phyloP scores from a whole-genome alignment of 2,329 filamentous ascomycete species.

The Teratosphaeria pseudoeucalypti region DNA sequence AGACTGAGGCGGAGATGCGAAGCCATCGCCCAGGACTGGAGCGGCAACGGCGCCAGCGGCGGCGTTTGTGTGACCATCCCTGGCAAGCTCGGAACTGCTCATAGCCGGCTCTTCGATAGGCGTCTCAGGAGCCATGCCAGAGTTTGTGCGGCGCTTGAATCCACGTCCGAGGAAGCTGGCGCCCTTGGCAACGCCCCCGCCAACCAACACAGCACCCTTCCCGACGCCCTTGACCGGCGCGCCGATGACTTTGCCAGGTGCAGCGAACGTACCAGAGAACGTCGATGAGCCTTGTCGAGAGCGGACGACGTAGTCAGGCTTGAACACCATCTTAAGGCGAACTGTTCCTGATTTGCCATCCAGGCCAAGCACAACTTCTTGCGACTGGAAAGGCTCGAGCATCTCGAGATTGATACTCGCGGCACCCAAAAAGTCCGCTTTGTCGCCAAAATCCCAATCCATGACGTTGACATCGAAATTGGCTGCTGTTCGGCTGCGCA shows the following conservation, averaged over 20 bases:
- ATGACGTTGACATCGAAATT: conserved; percentile 76
- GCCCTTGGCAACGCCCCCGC: conserved; percentile 74
- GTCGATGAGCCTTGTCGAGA: conserved; percentile 83
- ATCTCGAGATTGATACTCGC: conserved; percentile 64
- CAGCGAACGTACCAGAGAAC: conserved; percentile 80
- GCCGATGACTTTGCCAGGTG: conserved; percentile 81
- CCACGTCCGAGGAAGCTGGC: conserved; percentile 84
- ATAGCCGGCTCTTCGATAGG: conserved; percentile 11
- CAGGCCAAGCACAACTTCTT: conserved; percentile 63
- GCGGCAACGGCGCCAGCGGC: background rate
- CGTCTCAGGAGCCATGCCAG: conserved; percentile 20
- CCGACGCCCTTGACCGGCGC: conserved; percentile 90
- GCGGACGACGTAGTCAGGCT: conserved; percentile 80
- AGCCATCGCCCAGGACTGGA: background rate
- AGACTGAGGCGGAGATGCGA: background rate
- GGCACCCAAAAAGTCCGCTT: conserved; percentile 79
- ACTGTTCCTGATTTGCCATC: conserved; percentile 85
- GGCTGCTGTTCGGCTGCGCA: conserved; percentile 75
- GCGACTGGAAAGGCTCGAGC: conserved; percentile 74
- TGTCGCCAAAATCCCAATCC: conserved; percentile 95
- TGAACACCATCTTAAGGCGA: conserved; percentile 78
- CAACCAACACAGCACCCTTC: conserved; percentile 59
- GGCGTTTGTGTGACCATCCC: conserved; percentile 9
- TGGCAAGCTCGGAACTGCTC: conserved; percentile 3
- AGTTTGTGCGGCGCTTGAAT: conserved; percentile 61